These are phyloP conservation scores for Hysterangium stoloniferum DNA, from an alignment of 768 basidiomycete genomes.

Conservation along the genomic window DNA sequence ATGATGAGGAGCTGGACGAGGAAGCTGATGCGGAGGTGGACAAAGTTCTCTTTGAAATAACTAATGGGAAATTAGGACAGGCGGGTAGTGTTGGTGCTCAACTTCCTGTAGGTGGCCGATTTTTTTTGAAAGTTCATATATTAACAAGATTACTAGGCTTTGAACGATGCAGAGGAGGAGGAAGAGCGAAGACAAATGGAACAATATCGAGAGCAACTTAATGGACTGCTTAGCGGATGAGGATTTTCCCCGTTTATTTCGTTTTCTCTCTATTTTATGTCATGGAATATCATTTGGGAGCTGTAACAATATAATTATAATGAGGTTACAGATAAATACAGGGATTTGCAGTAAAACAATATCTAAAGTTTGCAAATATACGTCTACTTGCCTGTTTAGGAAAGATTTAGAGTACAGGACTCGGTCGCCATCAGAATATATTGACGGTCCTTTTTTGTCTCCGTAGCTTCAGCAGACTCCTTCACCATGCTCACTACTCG, in stretches of 20 bases:
- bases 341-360: too few relatives aligned
- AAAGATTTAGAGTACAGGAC: too few relatives aligned
- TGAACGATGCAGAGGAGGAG: slow-evolving; percentile 64
- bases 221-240: slow-evolving; percentile 69
- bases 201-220: slow-evolving; percentile 81
- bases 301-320: too few relatives aligned
- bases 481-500: slow-evolving; percentile 14
- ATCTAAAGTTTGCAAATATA: too few relatives aligned
- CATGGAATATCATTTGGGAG: too few relatives aligned
- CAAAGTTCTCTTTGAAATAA: slow-evolving; percentile 90
- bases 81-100: slow-evolving; percentile 65
- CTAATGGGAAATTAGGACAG: slow-evolving; percentile 90
- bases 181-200: slow-evolving; percentile 87
- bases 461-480: too few relatives aligned
- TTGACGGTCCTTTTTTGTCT: too few relatives aligned
- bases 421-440: too few relatives aligned
- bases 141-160: slow-evolving; percentile 30
- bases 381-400: too few relatives aligned
- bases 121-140: slow-evolving; percentile 9
- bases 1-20: slow-evolving; percentile 91
- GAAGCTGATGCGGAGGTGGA: slow-evolving; percentile 98
- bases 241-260: too few relatives aligned
- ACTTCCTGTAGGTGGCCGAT: slow-evolving; percentile 54
- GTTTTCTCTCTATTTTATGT: too few relatives aligned
- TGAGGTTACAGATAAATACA: too few relatives aligned